Conservation (phyloP, 441 rosid genomes). For the Jatropha podagrica region DNA sequence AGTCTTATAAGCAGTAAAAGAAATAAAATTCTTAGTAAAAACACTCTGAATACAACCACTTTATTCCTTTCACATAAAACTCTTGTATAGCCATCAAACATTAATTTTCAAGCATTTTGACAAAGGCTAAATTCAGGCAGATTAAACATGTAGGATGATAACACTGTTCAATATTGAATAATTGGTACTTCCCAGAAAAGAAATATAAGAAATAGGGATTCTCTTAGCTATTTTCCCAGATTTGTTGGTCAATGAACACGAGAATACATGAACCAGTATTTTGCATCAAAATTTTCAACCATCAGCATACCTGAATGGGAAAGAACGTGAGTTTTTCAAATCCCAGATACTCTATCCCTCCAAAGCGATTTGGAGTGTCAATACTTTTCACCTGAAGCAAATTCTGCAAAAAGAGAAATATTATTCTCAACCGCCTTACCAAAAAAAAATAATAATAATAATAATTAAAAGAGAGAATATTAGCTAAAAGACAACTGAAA, state of each 20-base stretch:
- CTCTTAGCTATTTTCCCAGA: neutral
- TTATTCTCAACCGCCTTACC: neutral
- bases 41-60: no score
- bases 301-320: slow-evolving; percentile 73
- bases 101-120: neutral
- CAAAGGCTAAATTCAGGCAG: neutral
- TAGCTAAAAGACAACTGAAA: neutral
- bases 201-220: neutral
- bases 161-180: neutral
- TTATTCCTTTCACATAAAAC: no score
- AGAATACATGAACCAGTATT: neutral
- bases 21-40: no score
- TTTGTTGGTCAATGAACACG: neutral
- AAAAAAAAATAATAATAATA: neutral
- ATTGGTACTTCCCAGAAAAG: neutral
- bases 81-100: no score
- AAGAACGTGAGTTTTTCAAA: slow-evolving; percentile 86
- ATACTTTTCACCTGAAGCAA: slow-evolving; percentile 69
- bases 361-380: slow-evolving; percentile 77
- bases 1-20: neutral
- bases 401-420: slow-evolving; percentile 52
- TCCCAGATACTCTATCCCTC: slow-evolving; percentile 76
- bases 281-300: slow-evolving; percentile 9
- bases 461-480: no score
- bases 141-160: no score